Percentiles rank a stretch among this genome's conserved stretches.
phyloP scores from a whole-genome alignment of 2,329 filamentous ascomycete species.

The Paracamarosporium sp. region DNA sequence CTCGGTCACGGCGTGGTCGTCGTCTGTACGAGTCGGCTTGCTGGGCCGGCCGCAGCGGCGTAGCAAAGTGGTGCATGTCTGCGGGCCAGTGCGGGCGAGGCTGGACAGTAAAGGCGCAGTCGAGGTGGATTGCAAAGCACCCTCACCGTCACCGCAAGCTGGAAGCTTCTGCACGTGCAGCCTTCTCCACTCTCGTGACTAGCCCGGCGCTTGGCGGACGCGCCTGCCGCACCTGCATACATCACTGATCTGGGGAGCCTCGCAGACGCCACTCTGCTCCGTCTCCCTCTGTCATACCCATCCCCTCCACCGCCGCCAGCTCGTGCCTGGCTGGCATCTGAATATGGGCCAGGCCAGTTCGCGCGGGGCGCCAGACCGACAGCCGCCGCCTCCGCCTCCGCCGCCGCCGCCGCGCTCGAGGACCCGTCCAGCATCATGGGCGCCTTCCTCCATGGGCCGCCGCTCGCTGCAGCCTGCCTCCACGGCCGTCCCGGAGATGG shows the following conservation, averaged over 20 bases:
- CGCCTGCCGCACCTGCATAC: conserved; percentile 5
- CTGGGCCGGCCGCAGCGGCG: conserved; percentile 34
- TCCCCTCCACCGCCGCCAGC: conserved; percentile 26
- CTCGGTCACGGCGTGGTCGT: conserved; percentile 25
- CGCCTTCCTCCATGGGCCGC: conserved; percentile 30
- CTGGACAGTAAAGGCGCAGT: background rate
- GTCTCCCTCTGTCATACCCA: conserved; percentile 4
- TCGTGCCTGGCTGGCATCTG: conserved; percentile 32
- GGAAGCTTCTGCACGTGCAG: background rate
- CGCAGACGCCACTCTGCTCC: conserved; percentile 10
- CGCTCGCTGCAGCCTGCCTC: conserved; percentile 19
- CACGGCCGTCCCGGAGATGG: conserved; percentile 31
- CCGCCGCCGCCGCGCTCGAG: conserved; percentile 26
- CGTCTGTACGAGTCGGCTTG: conserved; percentile 34
- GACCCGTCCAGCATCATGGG: conserved; percentile 43
- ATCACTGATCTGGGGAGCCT: conserved; percentile 6
- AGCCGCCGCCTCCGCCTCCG: background rate
- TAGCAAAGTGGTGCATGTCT: conserved; percentile 43
- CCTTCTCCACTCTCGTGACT: conserved; percentile 6
- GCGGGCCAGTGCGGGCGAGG: background rate
- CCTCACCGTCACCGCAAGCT: background rate
- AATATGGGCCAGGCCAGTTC: conserved; percentile 50
- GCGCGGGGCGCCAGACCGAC: conserved; percentile 25
- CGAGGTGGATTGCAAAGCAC: conserved; percentile 5
- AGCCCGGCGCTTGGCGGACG: background rate